Conservation (phyloP, 1,284 basidiomycete genomes). For the Ceratobasidium sp. region DNA sequence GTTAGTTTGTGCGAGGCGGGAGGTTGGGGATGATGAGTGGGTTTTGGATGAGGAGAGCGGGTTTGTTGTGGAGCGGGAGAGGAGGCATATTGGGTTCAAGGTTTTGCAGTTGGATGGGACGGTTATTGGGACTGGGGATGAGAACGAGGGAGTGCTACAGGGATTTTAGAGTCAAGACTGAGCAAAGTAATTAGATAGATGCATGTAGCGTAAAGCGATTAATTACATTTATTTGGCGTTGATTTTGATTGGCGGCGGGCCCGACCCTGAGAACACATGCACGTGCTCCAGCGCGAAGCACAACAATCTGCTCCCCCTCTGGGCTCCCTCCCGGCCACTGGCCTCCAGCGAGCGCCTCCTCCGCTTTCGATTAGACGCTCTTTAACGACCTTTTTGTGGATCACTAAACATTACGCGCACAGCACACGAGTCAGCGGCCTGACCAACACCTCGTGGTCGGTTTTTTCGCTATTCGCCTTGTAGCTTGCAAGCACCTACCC, state of each 20-base stretch:
- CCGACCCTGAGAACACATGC: conserved; percentile 8
- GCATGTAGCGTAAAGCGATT: neutral
- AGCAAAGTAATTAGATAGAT: conserved; percentile 16
- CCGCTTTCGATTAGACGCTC: neutral
- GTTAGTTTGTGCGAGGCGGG: neutral
- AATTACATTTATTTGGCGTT: conserved; percentile 15
- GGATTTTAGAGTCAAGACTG: conserved; percentile 12
- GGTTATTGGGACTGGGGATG: conserved; percentile 36
- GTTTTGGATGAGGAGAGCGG: conserved; percentile 36
- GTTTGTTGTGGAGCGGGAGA: conserved; percentile 29
- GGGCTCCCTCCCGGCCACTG: neutral
- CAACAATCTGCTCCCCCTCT: conserved; percentile 2
- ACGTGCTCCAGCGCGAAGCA: conserved; percentile 30
- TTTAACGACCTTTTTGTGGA: no score
- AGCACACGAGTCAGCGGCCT: conserved; percentile 27
- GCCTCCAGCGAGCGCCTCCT: neutral
- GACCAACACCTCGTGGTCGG: conserved; percentile 39
- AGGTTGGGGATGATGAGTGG: conserved; percentile 25
- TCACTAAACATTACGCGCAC: neutral
- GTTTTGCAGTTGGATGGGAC: conserved; percentile 20
- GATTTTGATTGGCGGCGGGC: conserved; percentile 13
- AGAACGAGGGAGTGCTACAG: conserved; percentile 33
- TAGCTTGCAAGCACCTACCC: conserved; percentile 17
- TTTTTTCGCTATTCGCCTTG: conserved; percentile 31
- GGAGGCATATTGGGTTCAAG: conserved; percentile 38